Evolutionary conservation across 192 early-diverging fungal species (phyloP).

Genomic region (Radiomyces spectabilis): DNA sequence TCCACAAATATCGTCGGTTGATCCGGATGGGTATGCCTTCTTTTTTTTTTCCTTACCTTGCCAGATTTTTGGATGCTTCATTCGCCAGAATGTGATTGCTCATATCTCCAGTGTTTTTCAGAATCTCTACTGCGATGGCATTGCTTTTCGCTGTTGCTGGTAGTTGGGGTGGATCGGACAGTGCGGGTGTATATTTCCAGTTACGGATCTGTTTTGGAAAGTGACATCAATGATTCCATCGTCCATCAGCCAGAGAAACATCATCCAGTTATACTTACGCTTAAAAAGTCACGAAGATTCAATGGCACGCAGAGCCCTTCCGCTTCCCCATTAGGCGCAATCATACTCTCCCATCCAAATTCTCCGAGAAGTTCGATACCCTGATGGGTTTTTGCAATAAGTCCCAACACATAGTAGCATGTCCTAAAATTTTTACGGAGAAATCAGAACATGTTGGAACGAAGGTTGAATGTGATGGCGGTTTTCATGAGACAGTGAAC

Average conservation of each 20-base stretch:
- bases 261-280: slow-evolving; percentile 31
- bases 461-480: too few relatives aligned
- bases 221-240: background rate
- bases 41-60: slow-evolving; percentile 36
- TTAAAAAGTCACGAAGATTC: slow-evolving; percentile 49
- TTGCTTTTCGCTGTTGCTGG: slow-evolving; percentile 24
- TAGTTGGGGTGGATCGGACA: slow-evolving; percentile 35
- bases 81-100: slow-evolving; percentile 78
- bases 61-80: slow-evolving; percentile 63
- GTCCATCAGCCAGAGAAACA: too few relatives aligned
- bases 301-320: slow-evolving; percentile 63
- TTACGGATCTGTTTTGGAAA: slow-evolving; percentile 28
- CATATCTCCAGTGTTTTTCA: slow-evolving; percentile 67
- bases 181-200: slow-evolving; percentile 35
- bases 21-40: background rate
- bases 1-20: background rate
- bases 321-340: slow-evolving; percentile 36
- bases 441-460: too few relatives aligned
- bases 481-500: too few relatives aligned
- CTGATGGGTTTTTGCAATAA: slow-evolving; percentile 59
- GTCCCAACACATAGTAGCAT: slow-evolving; percentile 64
- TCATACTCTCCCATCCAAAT: slow-evolving; percentile 68
- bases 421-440: slow-evolving; percentile 40
- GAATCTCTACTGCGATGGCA: slow-evolving; percentile 40
- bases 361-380: slow-evolving; percentile 66